Conservation (phyloP, 257 asterid species). For the Solanum dulcamara region DNA sequence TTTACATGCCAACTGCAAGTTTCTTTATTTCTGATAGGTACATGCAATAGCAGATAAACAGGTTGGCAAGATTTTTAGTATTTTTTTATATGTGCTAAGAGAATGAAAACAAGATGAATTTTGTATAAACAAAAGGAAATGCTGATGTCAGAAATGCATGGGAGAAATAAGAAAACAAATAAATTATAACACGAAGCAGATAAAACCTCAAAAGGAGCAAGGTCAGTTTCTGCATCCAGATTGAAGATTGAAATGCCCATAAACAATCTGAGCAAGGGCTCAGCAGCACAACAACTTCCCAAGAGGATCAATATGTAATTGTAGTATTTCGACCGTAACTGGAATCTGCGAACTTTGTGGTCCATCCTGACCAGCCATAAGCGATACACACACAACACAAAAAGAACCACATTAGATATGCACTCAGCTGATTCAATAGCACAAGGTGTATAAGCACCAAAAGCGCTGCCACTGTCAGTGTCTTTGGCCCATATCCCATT, state of each 20-base stretch:
- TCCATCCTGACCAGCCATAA: slow-evolving; percentile 38
- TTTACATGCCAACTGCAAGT: neutral
- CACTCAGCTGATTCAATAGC: slow-evolving; percentile 53
- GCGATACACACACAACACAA: slow-evolving; percentile 50
- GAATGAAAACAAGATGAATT: neutral
- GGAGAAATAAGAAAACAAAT: neutral
- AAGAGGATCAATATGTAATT: slow-evolving; percentile 42
- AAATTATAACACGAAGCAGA: neutral
- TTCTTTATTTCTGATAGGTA: neutral
- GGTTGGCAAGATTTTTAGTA: neutral
- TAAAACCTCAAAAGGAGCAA: slow-evolving; percentile 73
- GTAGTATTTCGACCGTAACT: slow-evolving; percentile 47
- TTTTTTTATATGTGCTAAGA: neutral
- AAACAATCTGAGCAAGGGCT: slow-evolving; percentile 51
- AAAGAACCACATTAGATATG: slow-evolving; percentile 44
- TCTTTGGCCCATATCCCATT: slow-evolving; percentile 57
- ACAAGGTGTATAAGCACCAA: slow-evolving; percentile 83
- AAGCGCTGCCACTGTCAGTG: slow-evolving; percentile 38
- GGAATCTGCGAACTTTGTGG: slow-evolving; percentile 29
- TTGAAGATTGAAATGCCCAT: slow-evolving; percentile 53
- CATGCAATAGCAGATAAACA: neutral
- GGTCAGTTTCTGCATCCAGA: slow-evolving; percentile 36
- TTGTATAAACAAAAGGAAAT: neutral
- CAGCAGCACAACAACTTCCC: slow-evolving; percentile 53
- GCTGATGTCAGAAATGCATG: neutral